Percentiles rank a stretch among this genome's conserved stretches.
Conservation (phyloP, 208 protist genomes). For the Leishmania martiniquensis region DNA sequence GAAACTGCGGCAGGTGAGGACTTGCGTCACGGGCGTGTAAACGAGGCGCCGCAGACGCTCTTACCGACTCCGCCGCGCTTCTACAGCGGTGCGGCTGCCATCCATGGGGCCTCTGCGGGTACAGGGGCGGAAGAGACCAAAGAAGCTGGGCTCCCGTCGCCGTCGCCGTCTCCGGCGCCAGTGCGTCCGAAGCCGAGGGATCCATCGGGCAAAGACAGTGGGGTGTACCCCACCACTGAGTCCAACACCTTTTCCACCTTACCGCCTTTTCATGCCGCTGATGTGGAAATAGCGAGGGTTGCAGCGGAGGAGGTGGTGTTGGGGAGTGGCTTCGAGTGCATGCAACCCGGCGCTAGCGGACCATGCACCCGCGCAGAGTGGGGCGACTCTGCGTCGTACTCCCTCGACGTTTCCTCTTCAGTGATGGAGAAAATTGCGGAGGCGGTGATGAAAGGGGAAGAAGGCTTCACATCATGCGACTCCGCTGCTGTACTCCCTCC, state of each 20-base stretch:
- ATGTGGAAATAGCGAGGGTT: not conserved
- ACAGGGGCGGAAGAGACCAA: not conserved
- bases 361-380: not conserved
- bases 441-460: not conserved
- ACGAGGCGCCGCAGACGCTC: not conserved
- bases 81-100: not conserved
- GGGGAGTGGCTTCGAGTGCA: not conserved
- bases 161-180: not conserved
- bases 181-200: not conserved
- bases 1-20: slow-evolving; percentile 11
- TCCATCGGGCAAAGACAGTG: not conserved
- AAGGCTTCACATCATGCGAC: not conserved
- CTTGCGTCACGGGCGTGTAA: not conserved
- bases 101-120: not conserved
- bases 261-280: not conserved
- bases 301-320: not conserved
- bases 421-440: too few species aligned
- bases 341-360: not conserved
- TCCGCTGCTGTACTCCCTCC: not conserved
- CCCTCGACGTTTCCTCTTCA: not conserved
- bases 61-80: not conserved
- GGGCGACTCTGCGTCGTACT: not conserved
- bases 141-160: not conserved
- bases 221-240: not conserved
- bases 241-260: not conserved